Conservation (phyloP, 139 green algal species). For the Haematococcus lacustris region DNA sequence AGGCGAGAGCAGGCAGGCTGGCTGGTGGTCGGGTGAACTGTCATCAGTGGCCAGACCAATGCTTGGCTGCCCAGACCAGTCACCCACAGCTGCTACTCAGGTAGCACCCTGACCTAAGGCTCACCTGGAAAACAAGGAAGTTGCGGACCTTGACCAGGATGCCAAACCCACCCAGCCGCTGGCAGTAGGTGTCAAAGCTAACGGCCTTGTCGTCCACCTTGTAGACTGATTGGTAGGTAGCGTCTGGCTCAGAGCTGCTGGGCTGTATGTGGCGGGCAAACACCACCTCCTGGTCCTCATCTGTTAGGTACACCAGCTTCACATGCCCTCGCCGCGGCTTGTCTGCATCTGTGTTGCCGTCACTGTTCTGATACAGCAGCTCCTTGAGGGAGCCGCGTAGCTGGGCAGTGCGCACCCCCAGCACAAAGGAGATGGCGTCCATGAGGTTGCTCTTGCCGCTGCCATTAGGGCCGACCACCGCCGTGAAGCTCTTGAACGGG, state of each 20-base stretch:
- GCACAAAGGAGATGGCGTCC: conserved; percentile 98
- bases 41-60: too few relatives aligned
- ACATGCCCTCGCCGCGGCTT: conserved; percentile 53
- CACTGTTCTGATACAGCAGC: conserved; percentile 81
- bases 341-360: conserved; percentile 11
- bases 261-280: conserved; percentile 73
- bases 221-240: conserved; percentile 28
- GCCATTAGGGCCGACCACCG: conserved; percentile 90
- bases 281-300: conserved; percentile 52
- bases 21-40: conserved; percentile 61
- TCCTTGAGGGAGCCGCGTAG: conserved; percentile 81
- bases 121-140: conserved; percentile 98
- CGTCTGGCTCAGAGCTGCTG: conserved; percentile 19
- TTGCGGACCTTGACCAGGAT: conserved; percentile 94
- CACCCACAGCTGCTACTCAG: too few relatives aligned
- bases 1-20: too few relatives aligned
- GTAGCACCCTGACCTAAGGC: too few relatives aligned
- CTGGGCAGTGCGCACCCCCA: conserved; percentile 82
- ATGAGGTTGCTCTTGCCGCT: conserved; percentile 97
- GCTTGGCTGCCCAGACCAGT: too few relatives aligned
- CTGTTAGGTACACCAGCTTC: conserved; percentile 63
- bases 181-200: conserved; percentile 81
- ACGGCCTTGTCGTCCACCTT: conserved; percentile 34
- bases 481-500: conserved; percentile 90
- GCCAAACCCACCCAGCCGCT: conserved; percentile 63